These are phyloP conservation scores for Lolium multiflorum DNA, from an alignment of 176 grass and related monocot species.

Conservation along the genomic window DNA sequence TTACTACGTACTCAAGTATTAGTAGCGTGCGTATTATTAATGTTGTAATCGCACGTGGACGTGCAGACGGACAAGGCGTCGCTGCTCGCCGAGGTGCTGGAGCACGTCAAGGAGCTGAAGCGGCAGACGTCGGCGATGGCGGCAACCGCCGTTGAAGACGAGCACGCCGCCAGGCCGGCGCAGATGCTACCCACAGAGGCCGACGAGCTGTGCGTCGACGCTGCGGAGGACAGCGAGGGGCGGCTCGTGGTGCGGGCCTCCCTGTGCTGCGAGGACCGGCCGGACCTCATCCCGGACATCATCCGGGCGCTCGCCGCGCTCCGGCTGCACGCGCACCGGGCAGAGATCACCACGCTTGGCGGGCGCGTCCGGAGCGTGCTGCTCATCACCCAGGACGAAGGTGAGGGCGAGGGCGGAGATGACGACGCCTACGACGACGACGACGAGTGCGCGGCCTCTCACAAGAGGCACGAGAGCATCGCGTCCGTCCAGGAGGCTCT, in stretches of 20 bases:
- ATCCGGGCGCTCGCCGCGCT: slow-evolving; percentile 73
- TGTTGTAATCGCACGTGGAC: background rate
- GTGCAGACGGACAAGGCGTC: slow-evolving; percentile 96
- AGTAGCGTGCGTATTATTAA: background rate
- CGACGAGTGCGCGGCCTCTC: slow-evolving; percentile 27
- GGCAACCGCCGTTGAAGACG: background rate
- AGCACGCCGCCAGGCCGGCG: background rate
- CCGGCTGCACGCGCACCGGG: slow-evolving; percentile 64
- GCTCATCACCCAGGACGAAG: slow-evolving; percentile 64
- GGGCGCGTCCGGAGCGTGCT: slow-evolving; percentile 95
- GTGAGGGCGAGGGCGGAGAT: background rate
- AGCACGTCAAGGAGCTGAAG: slow-evolving; percentile 97
- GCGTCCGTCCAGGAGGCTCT: slow-evolving; percentile 86
- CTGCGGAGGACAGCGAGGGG: slow-evolving; percentile 56
- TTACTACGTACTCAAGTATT: background rate
- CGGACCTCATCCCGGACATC: slow-evolving; percentile 90
- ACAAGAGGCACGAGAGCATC: slow-evolving; percentile 69
- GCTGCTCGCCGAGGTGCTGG: slow-evolving; percentile 91
- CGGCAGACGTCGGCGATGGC: slow-evolving; percentile 85
- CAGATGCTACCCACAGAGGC: slow-evolving; percentile 83
- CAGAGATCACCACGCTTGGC: slow-evolving; percentile 89
- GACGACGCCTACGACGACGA: background rate
- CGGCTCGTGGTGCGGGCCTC: slow-evolving; percentile 76
- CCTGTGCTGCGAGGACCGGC: slow-evolving; percentile 92
- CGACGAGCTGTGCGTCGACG: slow-evolving; percentile 85